Conservation (phyloP, 139 green algal species). For the Micractinium conductrix region DNA sequence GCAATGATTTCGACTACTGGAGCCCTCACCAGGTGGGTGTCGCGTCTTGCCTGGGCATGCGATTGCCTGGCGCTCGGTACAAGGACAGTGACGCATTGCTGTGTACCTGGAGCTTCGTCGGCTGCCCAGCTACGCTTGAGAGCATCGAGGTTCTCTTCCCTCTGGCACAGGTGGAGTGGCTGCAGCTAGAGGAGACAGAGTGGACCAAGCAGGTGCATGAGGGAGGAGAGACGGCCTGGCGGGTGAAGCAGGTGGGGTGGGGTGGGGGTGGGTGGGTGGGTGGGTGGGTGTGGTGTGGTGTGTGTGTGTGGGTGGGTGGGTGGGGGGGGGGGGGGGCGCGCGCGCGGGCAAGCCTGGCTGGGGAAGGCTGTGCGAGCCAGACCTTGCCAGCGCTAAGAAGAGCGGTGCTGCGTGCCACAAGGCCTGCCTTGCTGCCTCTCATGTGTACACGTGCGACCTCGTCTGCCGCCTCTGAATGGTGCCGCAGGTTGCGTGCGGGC, state of each 20-base stretch:
- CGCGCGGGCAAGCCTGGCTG: neutral
- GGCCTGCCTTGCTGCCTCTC: too few relatives aligned
- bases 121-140: too few relatives aligned
- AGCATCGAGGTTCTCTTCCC: too few relatives aligned
- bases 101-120: too few relatives aligned
- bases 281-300: neutral
- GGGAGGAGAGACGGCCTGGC: constrained; percentile 32
- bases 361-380: neutral
- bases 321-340: neutral
- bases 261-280: neutral
- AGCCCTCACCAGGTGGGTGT: constrained; percentile 32
- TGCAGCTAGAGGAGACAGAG: constrained; percentile 18
- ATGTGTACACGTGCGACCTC: neutral
- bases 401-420: neutral
- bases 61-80: too few relatives aligned
- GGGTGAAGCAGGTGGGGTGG: constrained; percentile 18
- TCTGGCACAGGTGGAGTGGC: too few relatives aligned
- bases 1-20: constrained; percentile 62
- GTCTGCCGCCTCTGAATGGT: neutral
- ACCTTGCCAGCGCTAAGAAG: neutral
- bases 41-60: too few relatives aligned
- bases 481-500: constrained; percentile 48
- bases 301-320: neutral
- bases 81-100: too few relatives aligned
- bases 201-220: constrained; percentile 1